Evolutionary conservation across 2,329 filamentous ascomycete species (phyloP), one percentile per base, ranked within the genome.

Genomic region (Nemania sp.): DNA sequence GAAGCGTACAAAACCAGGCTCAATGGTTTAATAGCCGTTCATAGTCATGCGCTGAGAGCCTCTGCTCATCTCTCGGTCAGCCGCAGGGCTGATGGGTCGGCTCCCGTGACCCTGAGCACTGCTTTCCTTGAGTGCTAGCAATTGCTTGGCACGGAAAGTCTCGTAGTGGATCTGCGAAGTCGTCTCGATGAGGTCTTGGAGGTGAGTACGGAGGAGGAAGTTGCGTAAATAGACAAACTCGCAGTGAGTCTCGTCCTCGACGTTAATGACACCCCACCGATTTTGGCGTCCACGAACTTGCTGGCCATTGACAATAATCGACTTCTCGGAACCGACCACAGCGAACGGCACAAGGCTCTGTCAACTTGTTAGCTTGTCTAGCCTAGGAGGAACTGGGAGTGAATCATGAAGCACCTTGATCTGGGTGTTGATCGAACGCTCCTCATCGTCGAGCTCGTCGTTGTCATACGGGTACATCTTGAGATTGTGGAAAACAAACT

Each of bases 401-500:
- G 12, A 21, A 45, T 1, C 11, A 17, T 13, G 25, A 4, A 2
- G 40, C 80, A 96, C 93, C 90, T 98, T 98, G 82, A 99, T 99
- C 76, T 96, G 91, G 61, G 87, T 88, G 81, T 98, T 98, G 80
- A 96, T 83, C 64, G 89, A 88, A 72, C 92, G 90, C 83, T 99
- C 95, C 83, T 99, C 95, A 67, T 95, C 90, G 75, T 99, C 95
- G 71, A 98, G 90, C 84, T 99, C 95, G 73, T 99, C 95, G 76
- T 97, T 98, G 79, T 99, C 95, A 78, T 99, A 99, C 63, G 95
- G 95, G 84, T 96, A 99, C 95, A 99, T 99, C 85, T 97, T 94
- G 74, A 99, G 87, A 85, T 98, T 98, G 87, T 99, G 95, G 90
- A 99, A 99, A 60, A 91, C 83, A 77, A 99, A 99, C 79, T 99